These are phyloP conservation scores for Erysimum pusillum DNA, from an alignment of 441 rosid genomes.

Conservation along the genomic window DNA sequence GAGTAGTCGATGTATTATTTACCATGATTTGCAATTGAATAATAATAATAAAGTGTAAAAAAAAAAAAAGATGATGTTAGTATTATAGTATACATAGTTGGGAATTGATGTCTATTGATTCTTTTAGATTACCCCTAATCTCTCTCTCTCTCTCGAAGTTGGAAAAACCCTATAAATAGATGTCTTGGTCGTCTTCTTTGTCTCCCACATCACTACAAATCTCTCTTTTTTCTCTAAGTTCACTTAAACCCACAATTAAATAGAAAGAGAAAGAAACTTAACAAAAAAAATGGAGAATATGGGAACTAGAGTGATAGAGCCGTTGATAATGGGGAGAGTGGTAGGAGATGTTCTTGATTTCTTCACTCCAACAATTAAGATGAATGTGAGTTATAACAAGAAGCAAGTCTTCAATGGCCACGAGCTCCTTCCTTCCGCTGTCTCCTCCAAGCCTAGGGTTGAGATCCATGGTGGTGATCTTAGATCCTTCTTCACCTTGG, in stretches of 20 bases:
- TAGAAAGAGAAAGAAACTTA: constrained; percentile 23
- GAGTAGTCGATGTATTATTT: no score
- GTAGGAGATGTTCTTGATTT: constrained; percentile 80
- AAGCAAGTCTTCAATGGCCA: constrained; percentile 70
- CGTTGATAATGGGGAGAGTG: constrained; percentile 74
- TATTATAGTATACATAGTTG: background rate
- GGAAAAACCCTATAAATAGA: constrained; percentile 45
- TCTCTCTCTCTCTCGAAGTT: background rate
- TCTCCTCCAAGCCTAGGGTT: constrained; percentile 68
- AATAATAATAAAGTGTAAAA: no score
- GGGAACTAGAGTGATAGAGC: constrained; percentile 51
- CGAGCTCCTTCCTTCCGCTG: constrained; percentile 68
- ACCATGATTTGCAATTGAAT: no score
- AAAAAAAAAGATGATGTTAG: no score
- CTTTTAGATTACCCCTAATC: constrained; percentile 29
- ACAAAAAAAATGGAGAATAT: constrained; percentile 38
- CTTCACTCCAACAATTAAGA: constrained; percentile 61
- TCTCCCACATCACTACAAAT: constrained; percentile 37
- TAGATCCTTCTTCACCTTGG: constrained; percentile 83
- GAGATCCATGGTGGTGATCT: constrained; percentile 73
- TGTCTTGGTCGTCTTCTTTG: constrained; percentile 22
- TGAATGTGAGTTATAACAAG: constrained; percentile 60
- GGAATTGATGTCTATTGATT: constrained; percentile 13
- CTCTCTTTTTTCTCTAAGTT: constrained; percentile 24
- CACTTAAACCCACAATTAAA: background rate